A percentile compares a stretch with the other conserved stretches of the same genome.
Conservation (phyloP, 1,139 yeast species). For the Protomyces inouyei region DNA sequence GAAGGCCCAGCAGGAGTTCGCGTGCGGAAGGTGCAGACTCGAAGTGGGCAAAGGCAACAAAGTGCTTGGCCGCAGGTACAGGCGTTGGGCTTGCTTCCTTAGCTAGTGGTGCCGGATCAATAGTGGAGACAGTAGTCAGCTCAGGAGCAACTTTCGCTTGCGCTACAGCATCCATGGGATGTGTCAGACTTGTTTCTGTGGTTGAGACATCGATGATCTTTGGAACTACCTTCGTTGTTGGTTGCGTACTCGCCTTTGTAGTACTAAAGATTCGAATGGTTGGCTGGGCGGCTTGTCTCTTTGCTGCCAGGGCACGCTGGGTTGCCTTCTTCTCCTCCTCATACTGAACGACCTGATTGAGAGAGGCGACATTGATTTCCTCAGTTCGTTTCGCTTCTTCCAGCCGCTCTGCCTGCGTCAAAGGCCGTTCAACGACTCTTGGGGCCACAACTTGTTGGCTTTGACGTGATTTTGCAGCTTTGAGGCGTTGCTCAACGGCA, state of each 20-base stretch:
- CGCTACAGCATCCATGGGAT: conserved; percentile 6
- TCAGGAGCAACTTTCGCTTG: neutral
- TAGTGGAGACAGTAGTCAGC: too few relatives aligned
- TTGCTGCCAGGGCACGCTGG: conserved; percentile 2
- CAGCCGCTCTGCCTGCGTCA: conserved; percentile 82
- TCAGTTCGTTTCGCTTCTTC: conserved; percentile 87
- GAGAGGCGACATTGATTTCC: conserved; percentile 62
- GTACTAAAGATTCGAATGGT: conserved; percentile 2
- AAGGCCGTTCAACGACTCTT: conserved; percentile 29
- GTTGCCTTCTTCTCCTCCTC: conserved; percentile 50
- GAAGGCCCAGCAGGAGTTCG: neutral
- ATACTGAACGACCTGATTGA: conserved; percentile 73
- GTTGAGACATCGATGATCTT: neutral
- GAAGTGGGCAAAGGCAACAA: conserved; percentile 5
- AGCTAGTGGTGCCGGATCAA: too few relatives aligned
- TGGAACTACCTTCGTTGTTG: neutral
- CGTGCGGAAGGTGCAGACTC: neutral
- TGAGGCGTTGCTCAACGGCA: conserved; percentile 67
- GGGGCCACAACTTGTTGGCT: conserved; percentile 35
- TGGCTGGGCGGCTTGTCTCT: neutral
- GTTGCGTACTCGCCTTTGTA: neutral
- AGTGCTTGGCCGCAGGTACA: neutral
- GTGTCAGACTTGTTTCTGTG: neutral
- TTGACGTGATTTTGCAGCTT: conserved; percentile 55
- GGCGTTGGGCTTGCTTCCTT: neutral